phyloP scores from a whole-genome alignment of 2,329 filamentous ascomycete species.

The Mollisia scopiformis region DNA sequence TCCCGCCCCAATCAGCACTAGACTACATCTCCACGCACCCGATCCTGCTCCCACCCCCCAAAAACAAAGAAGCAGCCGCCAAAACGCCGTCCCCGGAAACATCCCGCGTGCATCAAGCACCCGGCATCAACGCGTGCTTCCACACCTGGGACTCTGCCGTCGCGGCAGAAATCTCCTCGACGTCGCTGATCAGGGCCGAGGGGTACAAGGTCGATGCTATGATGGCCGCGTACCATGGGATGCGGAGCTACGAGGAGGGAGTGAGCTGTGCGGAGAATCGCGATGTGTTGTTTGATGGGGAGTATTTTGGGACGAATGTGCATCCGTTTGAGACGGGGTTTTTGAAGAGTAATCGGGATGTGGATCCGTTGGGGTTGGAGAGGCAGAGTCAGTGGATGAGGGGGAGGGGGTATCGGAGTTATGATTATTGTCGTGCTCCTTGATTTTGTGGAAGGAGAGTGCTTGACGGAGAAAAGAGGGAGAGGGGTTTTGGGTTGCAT shows the following conservation, averaged over 20 bases:
- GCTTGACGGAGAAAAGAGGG: too few relatives aligned
- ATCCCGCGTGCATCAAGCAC: conserved; percentile 1
- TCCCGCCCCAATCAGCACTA: conserved; percentile 19
- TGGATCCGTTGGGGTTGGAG: conserved; percentile 22
- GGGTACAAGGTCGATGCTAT: conserved; percentile 32
- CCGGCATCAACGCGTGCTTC: conserved; percentile 33
- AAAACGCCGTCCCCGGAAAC: not conserved
- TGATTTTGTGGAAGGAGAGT: too few relatives aligned
- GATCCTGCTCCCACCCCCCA: conserved; percentile 11
- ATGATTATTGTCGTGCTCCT: conserved; percentile 28
- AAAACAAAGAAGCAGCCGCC: not conserved
- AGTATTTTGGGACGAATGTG: conserved; percentile 32
- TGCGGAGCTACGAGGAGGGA: conserved; percentile 15
- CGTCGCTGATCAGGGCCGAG: conserved; percentile 25
- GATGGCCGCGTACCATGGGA: conserved; percentile 30
- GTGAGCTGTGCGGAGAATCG: conserved; percentile 16
- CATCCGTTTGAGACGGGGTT: conserved; percentile 34
- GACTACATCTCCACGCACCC: conserved; percentile 11
- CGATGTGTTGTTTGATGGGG: conserved; percentile 27
- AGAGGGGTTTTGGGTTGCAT: not conserved
- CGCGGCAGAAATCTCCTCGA: conserved; percentile 28
- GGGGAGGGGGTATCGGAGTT: conserved; percentile 29
- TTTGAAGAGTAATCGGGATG: conserved; percentile 31
- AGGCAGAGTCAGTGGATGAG: conserved; percentile 28
- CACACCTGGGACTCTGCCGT: conserved; percentile 26